These are phyloP conservation scores for Brassica hybrid DNA, from an alignment of 441 rosid genomes.

Conservation along the genomic window DNA sequence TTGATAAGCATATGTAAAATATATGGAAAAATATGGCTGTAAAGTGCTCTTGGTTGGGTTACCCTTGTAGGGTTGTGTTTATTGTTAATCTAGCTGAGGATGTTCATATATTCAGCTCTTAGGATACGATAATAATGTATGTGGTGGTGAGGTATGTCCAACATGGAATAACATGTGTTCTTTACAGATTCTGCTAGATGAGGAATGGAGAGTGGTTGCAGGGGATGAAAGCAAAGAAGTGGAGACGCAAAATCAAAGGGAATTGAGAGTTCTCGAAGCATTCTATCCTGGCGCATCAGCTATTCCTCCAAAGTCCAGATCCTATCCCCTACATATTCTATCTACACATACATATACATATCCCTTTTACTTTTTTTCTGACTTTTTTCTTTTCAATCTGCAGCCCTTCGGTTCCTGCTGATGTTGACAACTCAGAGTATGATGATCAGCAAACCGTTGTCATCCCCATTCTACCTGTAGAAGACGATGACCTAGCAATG, in stretches of 20 bases:
- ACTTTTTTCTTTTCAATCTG: constrained; percentile 32
- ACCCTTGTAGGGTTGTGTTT: not conserved
- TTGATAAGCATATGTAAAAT: not conserved
- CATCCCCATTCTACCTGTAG: constrained; percentile 85
- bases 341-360: constrained; percentile 1
- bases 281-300: constrained; percentile 77
- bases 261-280: constrained; percentile 83
- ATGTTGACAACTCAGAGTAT: constrained; percentile 47
- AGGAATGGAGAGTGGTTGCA: constrained; percentile 70
- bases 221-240: constrained; percentile 87
- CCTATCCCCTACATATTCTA: constrained; percentile 41
- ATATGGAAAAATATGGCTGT: not conserved
- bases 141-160: too few species aligned
- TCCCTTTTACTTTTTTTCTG: constrained; percentile 16
- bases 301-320: constrained; percentile 70
- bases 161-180: constrained; percentile 35
- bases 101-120: not conserved
- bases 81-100: constrained; percentile 12
- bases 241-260: constrained; percentile 68
- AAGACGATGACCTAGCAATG: constrained; percentile 88
- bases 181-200: constrained; percentile 60
- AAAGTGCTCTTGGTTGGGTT: not conserved
- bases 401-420: constrained; percentile 74
- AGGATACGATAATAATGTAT: too few species aligned
- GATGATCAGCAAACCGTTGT: constrained; percentile 55